Base-by-base conservation (phyloP, 2,329 filamentous ascomycete genomes). In the Nothopassalora personata region DNA sequence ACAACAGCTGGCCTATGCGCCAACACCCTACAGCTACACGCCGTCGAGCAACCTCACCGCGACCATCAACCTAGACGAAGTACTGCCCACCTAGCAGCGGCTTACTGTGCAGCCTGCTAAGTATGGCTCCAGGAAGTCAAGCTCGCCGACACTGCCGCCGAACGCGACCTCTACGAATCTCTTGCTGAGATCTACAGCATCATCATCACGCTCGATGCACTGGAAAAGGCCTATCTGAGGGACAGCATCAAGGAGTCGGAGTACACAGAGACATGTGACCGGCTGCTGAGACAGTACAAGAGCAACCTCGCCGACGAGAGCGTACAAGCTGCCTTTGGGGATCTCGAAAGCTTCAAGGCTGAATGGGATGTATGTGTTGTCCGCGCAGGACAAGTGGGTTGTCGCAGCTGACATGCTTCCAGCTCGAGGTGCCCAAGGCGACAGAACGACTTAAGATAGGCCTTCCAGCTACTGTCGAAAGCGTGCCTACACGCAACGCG, bases 161-260 rank as follows among this genome's bases (percentile, higher is more conserved):
- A 97, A 77, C 87, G 93, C 61, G 92, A 99, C 72, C 81, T 97
- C 1, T 91, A 97, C 74, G 94, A 97, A 71, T 97, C 94, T 1
- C 85, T 99, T 13, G 94, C 93, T 57, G 94, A 99, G 76, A 87
- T 99, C 27, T 99, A 97, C 76, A 96, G 92, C 77, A 97, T 99
- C 66, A 93, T 99, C 39, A 84, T 97, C 62, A 97, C 94, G 0
- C 81, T 99, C 3, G 94, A 99, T 72, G 91, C 95, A 64, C 83
- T 99, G 1, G 94, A 99, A 71, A 96, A 95, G 74, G 95, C 93
- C 0, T 99, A 96, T 71, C 84, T 99, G 43, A 95, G 96, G 71
- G 94, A 99, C 80, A 93, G 91, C 23, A 88, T 99, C 53, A 85
- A 89, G 5, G 94, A 97, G 75, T 82, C 83, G 54, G 93, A 97